Percentiles rank a stretch among this genome's conserved stretches.
phyloP scores from a whole-genome alignment of 1,284 basidiomycete genomes.

The Thelephora terrestris region DNA sequence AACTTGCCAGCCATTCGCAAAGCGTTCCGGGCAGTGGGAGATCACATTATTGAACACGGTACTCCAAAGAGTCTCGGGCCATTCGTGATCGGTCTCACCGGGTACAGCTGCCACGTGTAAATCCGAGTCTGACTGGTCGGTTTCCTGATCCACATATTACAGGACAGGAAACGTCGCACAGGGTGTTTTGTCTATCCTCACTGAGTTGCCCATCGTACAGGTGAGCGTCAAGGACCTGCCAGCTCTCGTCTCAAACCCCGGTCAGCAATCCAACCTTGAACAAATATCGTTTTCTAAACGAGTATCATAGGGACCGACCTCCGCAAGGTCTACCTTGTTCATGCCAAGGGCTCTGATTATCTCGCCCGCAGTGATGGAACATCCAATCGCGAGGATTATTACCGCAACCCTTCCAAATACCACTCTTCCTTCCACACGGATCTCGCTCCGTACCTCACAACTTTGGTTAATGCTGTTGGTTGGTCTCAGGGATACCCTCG shows the following conservation, averaged over 20 bases:
- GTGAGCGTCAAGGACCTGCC: conserved; percentile 51
- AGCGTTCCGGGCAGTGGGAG: conserved; percentile 51
- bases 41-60: conserved; percentile 42
- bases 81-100: conserved; percentile 74
- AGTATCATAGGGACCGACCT: conserved; percentile 38
- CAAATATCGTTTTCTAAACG: not conserved
- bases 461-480: conserved; percentile 79
- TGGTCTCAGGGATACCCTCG: conserved; percentile 75
- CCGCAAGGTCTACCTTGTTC: conserved; percentile 66
- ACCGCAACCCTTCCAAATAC: conserved; percentile 56
- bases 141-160: not conserved
- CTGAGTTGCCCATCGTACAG: conserved; percentile 57
- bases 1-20: conserved; percentile 48
- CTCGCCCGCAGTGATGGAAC: conserved; percentile 45
- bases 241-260: conserved; percentile 36
- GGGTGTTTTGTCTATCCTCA: conserved; percentile 63
- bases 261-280: conserved; percentile 24
- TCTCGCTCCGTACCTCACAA: conserved; percentile 77
- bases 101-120: conserved; percentile 35
- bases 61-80: conserved; percentile 61
- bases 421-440: conserved; percentile 58
- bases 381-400: conserved; percentile 67
- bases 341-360: conserved; percentile 64
- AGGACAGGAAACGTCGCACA: conserved; percentile 75
- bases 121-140: not conserved